Percentiles rank a stretch among this genome's conserved stretches.
Conservation (phyloP, 805 yeast species). For the Wickerhamomyces bovis region DNA sequence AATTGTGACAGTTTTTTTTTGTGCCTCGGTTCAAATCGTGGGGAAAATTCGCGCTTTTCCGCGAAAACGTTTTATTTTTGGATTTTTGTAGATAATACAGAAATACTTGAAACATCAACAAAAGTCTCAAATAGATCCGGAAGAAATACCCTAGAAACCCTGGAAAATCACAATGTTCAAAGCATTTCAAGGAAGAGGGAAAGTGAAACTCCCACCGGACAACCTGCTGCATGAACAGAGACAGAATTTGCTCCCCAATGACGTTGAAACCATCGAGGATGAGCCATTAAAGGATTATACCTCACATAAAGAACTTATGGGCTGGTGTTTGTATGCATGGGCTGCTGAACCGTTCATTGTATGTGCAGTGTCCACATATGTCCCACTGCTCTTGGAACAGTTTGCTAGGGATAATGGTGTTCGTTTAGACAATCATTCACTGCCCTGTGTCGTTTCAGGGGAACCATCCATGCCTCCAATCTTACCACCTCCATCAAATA, state of each 20-base stretch:
- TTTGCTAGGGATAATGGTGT: constrained; percentile 73
- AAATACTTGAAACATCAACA: too few relatives aligned
- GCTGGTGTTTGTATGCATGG: constrained; percentile 68
- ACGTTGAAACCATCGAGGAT: background rate
- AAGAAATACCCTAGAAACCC: too few relatives aligned
- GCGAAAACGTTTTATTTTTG: background rate
- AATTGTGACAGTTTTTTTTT: background rate
- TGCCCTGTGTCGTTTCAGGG: constrained; percentile 42
- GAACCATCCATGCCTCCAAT: constrained; percentile 28
- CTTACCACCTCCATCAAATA: constrained; percentile 26
- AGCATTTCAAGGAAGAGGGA: background rate
- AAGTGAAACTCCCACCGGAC: background rate
- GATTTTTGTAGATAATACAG: too few relatives aligned
- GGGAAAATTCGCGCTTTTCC: background rate
- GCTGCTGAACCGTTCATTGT: constrained; percentile 81
- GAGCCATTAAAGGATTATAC: constrained; percentile 22
- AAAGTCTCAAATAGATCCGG: too few relatives aligned
- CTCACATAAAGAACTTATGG: constrained; percentile 41
- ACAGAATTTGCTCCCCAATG: constrained; percentile 1
- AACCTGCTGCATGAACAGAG: background rate
- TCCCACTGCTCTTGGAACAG: constrained; percentile 65
- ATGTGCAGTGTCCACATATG: constrained; percentile 72
- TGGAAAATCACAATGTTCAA: background rate
- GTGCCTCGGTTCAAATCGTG: background rate
- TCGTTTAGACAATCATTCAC: constrained; percentile 45